Percentiles rank a stretch among this genome's conserved stretches.
These are phyloP conservation scores for Pseudogymnoascus sp. DNA, from an alignment of 2,329 filamentous ascomycete species.

Conservation along the genomic window DNA sequence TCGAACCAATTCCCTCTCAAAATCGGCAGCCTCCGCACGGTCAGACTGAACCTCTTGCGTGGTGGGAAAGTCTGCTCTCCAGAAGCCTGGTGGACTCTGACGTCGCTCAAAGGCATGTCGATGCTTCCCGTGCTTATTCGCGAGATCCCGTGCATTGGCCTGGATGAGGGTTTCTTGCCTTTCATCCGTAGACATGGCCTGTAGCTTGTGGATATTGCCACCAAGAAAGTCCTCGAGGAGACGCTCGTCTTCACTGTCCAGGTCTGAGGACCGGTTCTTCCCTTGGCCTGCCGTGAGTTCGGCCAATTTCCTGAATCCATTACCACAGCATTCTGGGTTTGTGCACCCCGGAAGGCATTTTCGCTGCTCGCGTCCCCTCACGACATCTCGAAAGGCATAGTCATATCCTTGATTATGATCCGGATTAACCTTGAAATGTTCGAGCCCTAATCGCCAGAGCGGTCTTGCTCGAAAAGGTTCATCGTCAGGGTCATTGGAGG, in stretches of 20 bases:
- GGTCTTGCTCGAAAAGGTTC: constrained; percentile 35
- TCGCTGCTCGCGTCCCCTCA: constrained; percentile 50
- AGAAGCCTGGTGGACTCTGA: constrained; percentile 76
- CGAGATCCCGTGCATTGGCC: constrained; percentile 64
- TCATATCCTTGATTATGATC: constrained; percentile 48
- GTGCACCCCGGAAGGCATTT: constrained; percentile 54
- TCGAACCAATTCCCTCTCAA: constrained; percentile 56
- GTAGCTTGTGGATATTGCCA: constrained; percentile 45
- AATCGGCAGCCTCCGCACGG: constrained; percentile 53
- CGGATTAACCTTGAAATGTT: constrained; percentile 60
- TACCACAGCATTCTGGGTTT: constrained; percentile 46
- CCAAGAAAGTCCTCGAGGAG: constrained; percentile 51
- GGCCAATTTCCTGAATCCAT: constrained; percentile 25
- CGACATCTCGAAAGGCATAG: constrained; percentile 52
- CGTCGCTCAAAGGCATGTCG: constrained; percentile 63
- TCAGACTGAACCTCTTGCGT: constrained; percentile 72
- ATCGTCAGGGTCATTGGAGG: constrained; percentile 18
- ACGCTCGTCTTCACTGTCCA: constrained; percentile 35
- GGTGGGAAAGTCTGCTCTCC: constrained; percentile 79
- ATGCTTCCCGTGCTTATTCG: constrained; percentile 70
- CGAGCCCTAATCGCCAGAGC: constrained; percentile 32
- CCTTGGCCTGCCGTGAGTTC: constrained; percentile 22
- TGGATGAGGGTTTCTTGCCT: constrained; percentile 61
- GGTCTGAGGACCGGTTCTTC: not conserved
- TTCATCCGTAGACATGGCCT: constrained; percentile 54